Base-by-base conservation (phyloP, 2,329 filamentous ascomycete species). In the Neofusicoccum sp. region DNA sequence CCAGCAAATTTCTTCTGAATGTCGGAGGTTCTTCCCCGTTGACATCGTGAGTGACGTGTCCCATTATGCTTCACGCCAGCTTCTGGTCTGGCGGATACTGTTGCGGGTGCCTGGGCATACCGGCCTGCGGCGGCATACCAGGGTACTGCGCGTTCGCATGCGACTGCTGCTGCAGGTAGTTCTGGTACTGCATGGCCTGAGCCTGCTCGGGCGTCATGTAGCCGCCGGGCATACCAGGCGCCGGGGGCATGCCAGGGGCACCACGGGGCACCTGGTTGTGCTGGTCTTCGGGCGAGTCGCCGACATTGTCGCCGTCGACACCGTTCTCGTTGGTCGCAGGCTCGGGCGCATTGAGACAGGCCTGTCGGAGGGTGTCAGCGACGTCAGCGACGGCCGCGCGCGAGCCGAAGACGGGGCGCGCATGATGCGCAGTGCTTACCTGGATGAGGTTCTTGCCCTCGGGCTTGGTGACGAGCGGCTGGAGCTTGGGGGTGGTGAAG, bases 381-480 rank as follows among this genome's bases (percentile, higher is more conserved):
- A 58, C 61, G 64, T 47, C 33, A 43, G 51, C 26, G 33, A 6
- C n/a, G 1, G n/a, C 5, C 16, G 16, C 33, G 48, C 33, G 11
- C 20, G 48, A 33, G 33, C 43, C 31, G 38, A 38, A 16, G 51
- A 3, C n/a, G 33, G 36, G 33, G 48, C 48, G 33, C 43, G 65
- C 58, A 38, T 60, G 54, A 62, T 40, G 62, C 28, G 45, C 51
- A 33, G 11, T 16, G 62, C 86, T 66, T 85, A 97, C 95, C 87
- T 99, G 95, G 68, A 99, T 98, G 66, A 99, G 82, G 76, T 99
- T 99, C 86, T 99, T 99, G 80, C 95, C 95, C 79, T 98, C 95
- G 16, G 95, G 89, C 82, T 98, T 98, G 65, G 95, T 99, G 68
- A 98, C 95, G 58, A 99, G 86, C 65, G 95, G 95, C 80, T 98